Conservation (phyloP, 2,329 filamentous ascomycete species). For the Aureobasidium sp. region DNA sequence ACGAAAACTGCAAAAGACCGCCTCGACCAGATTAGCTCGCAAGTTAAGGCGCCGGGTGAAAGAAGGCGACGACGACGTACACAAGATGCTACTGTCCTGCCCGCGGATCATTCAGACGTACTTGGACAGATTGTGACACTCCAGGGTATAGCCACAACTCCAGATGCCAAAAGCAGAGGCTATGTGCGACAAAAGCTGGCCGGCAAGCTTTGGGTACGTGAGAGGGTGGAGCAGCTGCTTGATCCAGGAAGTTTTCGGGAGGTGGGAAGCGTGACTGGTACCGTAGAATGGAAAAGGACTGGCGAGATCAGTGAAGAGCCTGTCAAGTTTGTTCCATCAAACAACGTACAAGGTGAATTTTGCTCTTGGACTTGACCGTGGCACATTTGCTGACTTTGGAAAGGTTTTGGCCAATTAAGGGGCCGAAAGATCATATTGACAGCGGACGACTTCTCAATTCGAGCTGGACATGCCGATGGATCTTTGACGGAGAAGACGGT, state of each 20-base stretch:
- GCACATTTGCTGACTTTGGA: too few relatives aligned
- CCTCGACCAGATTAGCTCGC: slow-evolving; percentile 25
- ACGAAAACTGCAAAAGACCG: background rate
- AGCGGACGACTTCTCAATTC: slow-evolving; percentile 57
- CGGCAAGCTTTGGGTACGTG: slow-evolving; percentile 59
- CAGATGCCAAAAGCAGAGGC: slow-evolving; percentile 47
- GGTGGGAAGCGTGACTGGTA: slow-evolving; percentile 54
- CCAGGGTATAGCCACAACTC: slow-evolving; percentile 47
- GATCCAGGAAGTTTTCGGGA: slow-evolving; percentile 52
- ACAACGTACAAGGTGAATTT: slow-evolving; percentile 60
- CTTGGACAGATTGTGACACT: slow-evolving; percentile 50
- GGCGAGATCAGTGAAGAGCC: slow-evolving; percentile 41
- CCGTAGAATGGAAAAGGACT: slow-evolving; percentile 50
- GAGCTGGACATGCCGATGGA: slow-evolving; percentile 55
- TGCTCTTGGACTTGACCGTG: slow-evolving; percentile 29
- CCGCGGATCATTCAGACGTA: slow-evolving; percentile 56
- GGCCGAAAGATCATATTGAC: slow-evolving; percentile 38
- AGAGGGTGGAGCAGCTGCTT: slow-evolving; percentile 53
- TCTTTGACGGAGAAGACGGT: slow-evolving; percentile 41
- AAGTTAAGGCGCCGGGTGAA: slow-evolving; percentile 29
- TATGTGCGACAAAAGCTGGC: slow-evolving; percentile 58
- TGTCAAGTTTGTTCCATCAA: slow-evolving; percentile 49
- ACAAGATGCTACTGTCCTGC: slow-evolving; percentile 38
- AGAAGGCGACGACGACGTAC: slow-evolving; percentile 29
- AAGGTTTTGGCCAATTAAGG: background rate